Base-by-base conservation (phyloP, 495 filamentous ascomycete genomes). In the Aspergillus sclerotioniger region DNA sequence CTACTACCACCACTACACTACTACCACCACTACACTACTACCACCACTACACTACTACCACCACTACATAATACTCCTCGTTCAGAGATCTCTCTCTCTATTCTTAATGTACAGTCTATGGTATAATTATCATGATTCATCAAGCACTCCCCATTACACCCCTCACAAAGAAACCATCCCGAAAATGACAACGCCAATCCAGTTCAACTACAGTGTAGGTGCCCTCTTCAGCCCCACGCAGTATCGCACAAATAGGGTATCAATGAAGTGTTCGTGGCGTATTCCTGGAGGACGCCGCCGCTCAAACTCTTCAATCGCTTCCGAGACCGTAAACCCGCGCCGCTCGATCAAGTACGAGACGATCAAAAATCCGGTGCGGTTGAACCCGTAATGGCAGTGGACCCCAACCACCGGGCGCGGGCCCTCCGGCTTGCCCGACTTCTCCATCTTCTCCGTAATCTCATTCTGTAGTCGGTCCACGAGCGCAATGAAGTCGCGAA, bases 341-440 rank as follows among this genome's bases (percentile, higher is more conserved):
- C 84, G 80, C 73, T 98, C 93, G 51, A 98, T 89, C 6, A 97
- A 73, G 62, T 98, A 98, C 64, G 86, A 90, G n/a, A 88, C 87
- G 33, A 98, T 85, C 65, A 96, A 87, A 67, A 92, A 96, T 1
- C 93, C 92, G 0, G 91, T 96, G 33, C 91, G 83, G 66, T 96
- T 96, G 75, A 91, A 96, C 0, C 92, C 93, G 61, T 98, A 97
- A 64, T 98, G 93, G 65, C 93, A 97, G 67, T 98, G 93, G 1
- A 96, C 91, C 12, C 88, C 93, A 47, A 97, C 80, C 10, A 75
- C 70, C 6, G 73, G 78, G 6, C 78, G 79, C n/a, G 76, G 69
- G 28, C 59, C 32, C 51, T 82, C 72, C 7, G 78, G 74, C 17
- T 81, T 79, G 20, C 79, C 80, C 3, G 65, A 39, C 57, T 71